Evolutionary conservation across 2,329 filamentous ascomycete genomes (phyloP), one percentile per base, ranked within the genome.

Genomic region (Hymenoscyphus infarciens): DNA sequence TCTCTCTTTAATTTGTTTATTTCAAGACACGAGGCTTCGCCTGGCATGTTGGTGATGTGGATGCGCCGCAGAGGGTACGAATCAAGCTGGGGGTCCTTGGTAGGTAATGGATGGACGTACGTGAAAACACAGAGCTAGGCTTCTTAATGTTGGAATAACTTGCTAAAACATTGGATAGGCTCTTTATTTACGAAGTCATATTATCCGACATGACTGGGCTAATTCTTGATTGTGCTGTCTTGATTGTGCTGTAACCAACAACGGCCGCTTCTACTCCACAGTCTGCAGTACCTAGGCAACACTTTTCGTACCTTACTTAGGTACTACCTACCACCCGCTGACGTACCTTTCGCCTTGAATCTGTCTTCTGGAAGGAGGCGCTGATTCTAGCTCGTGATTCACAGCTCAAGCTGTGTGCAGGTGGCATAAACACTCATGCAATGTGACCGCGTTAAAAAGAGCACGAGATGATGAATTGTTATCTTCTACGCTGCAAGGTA

Each of bases 241-340:
- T 38, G 11, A 38, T 38, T 15, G 25, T 27, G 25, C 25, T 27
- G 1, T 27, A 27, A 27, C 25, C 13, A 38, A 2, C 4, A 38
- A 38, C 11, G 13, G 35, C 13, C 13, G 13, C 5, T 16, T 38
- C 35, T 38, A 38, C 35, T 38, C 35, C 29, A 3, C 29, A 31
- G 29, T 31, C 25, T 27, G 25, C 25, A 2, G 25, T 27, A 27
- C 25, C n/a, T n/a, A n/a, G n/a, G n/a, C n/a, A n/a, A 29, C 27
- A 29, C 27, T 29, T 10, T n/a, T n/a, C n/a, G 42, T 49, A 49
- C 42, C 42, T 25, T 49, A 22, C 42, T 11, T 49, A 49, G n/a
- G n/a, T n/a, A n/a, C n/a, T n/a, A n/a, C n/a, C n/a, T n/a, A 31
- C 16, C 54, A 56, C 54, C 29, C 61, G 61, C 65, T 65, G 65